Base-by-base conservation (phyloP, 2,329 filamentous ascomycete genomes). In the Aspergillus ochraceoroseus region DNA sequence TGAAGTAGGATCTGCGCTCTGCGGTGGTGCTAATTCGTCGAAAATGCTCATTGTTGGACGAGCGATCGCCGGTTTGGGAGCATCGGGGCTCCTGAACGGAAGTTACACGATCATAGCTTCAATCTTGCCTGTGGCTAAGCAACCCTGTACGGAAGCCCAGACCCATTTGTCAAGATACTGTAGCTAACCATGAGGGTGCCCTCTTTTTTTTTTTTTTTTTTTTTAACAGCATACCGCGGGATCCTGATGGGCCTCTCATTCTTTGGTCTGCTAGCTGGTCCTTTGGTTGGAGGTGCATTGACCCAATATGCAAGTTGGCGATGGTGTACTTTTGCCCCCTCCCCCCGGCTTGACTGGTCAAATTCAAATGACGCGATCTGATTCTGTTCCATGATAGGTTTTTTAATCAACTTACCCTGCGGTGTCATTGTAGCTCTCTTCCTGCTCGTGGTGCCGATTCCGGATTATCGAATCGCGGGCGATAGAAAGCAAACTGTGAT, bases 351-450 rank as follows among this genome's bases (percentile, higher is more conserved):
- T n/a, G n/a, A n/a, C n/a, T n/a, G n/a, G n/a, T n/a, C n/a, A n/a
- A n/a, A n/a, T n/a, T n/a, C n/a, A n/a, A n/a, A n/a, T n/a, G n/a
- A n/a, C n/a, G n/a, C n/a, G n/a, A n/a, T 58, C 70, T 46, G 70
- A 69, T 35, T 49, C 68, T n/a, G n/a, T n/a, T n/a, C n/a, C n/a
- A n/a, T n/a, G n/a, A n/a, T 8, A 52, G 40, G 60, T 46, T 72
- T 72, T 57, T 73, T 70, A 41, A 74, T 77, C 55, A 77, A 78
- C 47, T 58, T 77, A 1, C 74, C 74, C 0, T 66, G 77, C 22
- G 58, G 59, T 2, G 51, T 40, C 2, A 27, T 52, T 1, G 46
- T 54, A 2, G 44, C 47, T 5, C n/a, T 51, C 8, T 30, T 57
- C 9, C 31, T 62, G 11, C n/a, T 57, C 18, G 45, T 59, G 28